phyloP scores from a whole-genome alignment of 805 yeast species.

The Wickerhamomyces alni region DNA sequence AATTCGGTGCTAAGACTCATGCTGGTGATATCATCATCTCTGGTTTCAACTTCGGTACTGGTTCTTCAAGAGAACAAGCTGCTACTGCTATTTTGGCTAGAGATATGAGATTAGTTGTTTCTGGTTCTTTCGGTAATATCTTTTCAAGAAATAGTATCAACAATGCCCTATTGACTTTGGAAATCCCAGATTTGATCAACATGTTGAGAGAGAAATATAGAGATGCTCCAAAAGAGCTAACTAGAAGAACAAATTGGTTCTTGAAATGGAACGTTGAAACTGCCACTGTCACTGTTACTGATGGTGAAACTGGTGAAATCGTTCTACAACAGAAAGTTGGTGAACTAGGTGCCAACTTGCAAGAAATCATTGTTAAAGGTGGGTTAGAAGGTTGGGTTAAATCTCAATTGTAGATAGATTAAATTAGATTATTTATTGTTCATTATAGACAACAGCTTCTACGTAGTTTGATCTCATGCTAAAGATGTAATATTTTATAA shows the following conservation, averaged over 20 bases:
- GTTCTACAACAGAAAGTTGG: slow-evolving; percentile 86
- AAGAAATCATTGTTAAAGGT: slow-evolving; percentile 94
- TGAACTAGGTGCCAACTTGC: slow-evolving; percentile 90
- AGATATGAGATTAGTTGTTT: slow-evolving; percentile 86
- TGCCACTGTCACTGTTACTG: slow-evolving; percentile 74
- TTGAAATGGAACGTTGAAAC: slow-evolving; percentile 89
- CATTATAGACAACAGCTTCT: too few relatives aligned
- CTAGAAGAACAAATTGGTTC: slow-evolving; percentile 92
- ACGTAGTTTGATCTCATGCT: background rate
- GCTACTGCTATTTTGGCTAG: slow-evolving; percentile 96
- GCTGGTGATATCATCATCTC: slow-evolving; percentile 87
- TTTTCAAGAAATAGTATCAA: slow-evolving; percentile 94
- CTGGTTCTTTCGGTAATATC: slow-evolving; percentile 97
- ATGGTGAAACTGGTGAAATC: slow-evolving; percentile 46
- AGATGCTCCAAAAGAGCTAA: slow-evolving; percentile 56
- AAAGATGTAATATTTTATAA: background rate
- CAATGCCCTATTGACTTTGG: slow-evolving; percentile 90
- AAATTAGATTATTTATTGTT: background rate
- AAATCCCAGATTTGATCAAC: slow-evolving; percentile 81
- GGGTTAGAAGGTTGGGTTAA: slow-evolving; percentile 99
- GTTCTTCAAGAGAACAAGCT: slow-evolving; percentile 98
- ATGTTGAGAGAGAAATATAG: slow-evolving; percentile 65
- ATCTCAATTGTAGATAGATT: slow-evolving; percentile 42
- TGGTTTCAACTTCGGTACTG: slow-evolving; percentile 97
- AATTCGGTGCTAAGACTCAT: slow-evolving; percentile 73